These are phyloP conservation scores for Dendrobium officinale DNA, from an alignment of 106 monocot genomes.

Conservation along the genomic window DNA sequence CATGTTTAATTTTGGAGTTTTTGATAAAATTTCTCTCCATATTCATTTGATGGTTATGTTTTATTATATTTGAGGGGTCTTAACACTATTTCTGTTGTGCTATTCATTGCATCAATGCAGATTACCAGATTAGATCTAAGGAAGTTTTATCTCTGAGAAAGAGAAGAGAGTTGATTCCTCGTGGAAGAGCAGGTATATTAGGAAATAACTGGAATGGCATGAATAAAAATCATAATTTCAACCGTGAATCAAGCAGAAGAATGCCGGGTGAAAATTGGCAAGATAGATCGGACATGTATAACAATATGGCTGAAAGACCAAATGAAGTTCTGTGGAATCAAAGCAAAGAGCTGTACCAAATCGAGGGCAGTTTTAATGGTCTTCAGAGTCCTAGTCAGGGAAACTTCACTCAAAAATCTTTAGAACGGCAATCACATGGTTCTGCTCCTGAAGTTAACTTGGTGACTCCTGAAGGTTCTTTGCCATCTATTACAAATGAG, in stretches of 20 bases:
- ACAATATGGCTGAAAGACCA: conserved; percentile 14
- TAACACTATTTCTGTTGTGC: background rate
- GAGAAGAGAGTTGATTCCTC: conserved; percentile 19
- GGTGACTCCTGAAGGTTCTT: background rate
- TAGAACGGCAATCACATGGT: conserved; percentile 11
- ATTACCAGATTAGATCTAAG: conserved; percentile 11
- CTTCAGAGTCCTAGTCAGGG: conserved; percentile 15
- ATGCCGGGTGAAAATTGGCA: background rate
- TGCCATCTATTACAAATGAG: conserved; percentile 16
- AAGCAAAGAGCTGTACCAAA: conserved; percentile 4
- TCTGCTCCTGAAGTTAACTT: conserved; percentile 15
- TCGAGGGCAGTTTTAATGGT: background rate
- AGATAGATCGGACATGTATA: conserved; percentile 4
- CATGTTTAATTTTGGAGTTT: too few relatives aligned
- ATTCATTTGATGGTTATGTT: too few relatives aligned
- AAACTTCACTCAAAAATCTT: conserved; percentile 2
- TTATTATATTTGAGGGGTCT: background rate
- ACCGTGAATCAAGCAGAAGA: conserved; percentile 13
- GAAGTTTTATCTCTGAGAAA: conserved; percentile 30
- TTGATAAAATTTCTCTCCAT: too few relatives aligned
- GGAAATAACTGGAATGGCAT: conserved; percentile 18
- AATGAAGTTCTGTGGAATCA: conserved; percentile 14
- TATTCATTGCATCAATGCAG: conserved; percentile 11
- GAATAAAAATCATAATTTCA: conserved; percentile 5
- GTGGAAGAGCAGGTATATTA: conserved; percentile 14